Conservation (phyloP, 2,329 filamentous ascomycete species). For the Fusarium dimerum region DNA sequence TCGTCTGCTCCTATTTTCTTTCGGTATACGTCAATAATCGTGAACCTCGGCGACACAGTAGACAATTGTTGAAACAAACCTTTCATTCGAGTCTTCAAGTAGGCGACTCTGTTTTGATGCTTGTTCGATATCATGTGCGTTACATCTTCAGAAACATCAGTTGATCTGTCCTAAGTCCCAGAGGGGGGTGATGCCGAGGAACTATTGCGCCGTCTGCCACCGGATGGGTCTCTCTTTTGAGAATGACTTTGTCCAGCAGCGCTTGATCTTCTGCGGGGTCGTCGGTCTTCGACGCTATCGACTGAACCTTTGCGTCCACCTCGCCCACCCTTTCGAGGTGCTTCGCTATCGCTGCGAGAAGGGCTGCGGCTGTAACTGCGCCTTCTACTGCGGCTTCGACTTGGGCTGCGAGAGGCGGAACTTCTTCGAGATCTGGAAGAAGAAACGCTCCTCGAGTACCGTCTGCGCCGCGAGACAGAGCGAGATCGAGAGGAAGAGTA, state of each 20-base stretch:
- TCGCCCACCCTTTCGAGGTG: slow-evolving; percentile 13
- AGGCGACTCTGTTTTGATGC: slow-evolving; percentile 11
- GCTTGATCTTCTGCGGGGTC: slow-evolving; percentile 7
- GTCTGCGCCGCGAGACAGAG: slow-evolving; percentile 43
- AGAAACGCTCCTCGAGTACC: slow-evolving; percentile 36
- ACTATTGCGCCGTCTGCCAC: slow-evolving; percentile 47
- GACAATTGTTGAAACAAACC: slow-evolving; percentile 22
- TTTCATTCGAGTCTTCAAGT: slow-evolving; percentile 19
- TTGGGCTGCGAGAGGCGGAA: slow-evolving; percentile 34
- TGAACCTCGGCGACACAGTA: no score
- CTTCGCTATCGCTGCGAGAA: slow-evolving; percentile 21
- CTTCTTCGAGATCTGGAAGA: slow-evolving; percentile 45
- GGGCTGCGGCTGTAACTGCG: slow-evolving; percentile 9
- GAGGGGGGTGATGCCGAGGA: slow-evolving; percentile 55
- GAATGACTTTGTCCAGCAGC: slow-evolving; percentile 9
- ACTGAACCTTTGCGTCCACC: slow-evolving; percentile 15
- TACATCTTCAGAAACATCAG: slow-evolving; percentile 53
- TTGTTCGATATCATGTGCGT: slow-evolving; percentile 22
- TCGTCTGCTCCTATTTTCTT: no score
- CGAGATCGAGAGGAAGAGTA: slow-evolving; percentile 51
- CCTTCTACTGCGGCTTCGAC: slow-evolving; percentile 19
- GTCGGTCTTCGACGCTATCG: slow-evolving; percentile 11
- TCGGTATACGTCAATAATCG: no score
- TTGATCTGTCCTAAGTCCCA: slow-evolving; percentile 52
- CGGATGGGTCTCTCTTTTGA: slow-evolving; percentile 16